These are phyloP conservation scores for Multifurca ochricompacta DNA, from an alignment of 768 basidiomycete genomes.

Conservation along the genomic window DNA sequence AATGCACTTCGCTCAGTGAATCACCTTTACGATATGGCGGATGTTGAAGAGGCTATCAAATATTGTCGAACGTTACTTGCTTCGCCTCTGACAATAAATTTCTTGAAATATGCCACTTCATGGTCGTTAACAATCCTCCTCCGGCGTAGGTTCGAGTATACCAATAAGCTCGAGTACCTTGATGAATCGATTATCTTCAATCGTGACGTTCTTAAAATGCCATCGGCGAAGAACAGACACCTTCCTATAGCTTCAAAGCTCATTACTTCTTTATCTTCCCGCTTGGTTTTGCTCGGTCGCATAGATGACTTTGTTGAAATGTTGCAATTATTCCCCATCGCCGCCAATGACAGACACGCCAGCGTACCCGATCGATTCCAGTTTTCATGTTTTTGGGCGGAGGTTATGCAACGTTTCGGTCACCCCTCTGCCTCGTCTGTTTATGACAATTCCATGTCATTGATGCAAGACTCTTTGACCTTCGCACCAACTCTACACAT, in stretches of 20 bases:
- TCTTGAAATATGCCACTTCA: neutral
- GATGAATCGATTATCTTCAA: neutral
- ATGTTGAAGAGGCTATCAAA: neutral
- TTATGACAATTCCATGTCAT: neutral
- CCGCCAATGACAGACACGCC: no score
- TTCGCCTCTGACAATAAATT: neutral
- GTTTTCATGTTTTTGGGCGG: neutral
- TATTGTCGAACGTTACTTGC: neutral
- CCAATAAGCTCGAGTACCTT: neutral
- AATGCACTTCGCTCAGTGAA: neutral
- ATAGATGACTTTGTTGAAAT: neutral
- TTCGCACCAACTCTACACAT: neutral
- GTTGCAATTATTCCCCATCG: neutral
- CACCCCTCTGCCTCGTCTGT: neutral
- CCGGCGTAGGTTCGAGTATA: neutral
- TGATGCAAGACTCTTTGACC: neutral
- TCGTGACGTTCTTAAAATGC: neutral
- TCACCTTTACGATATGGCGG: neutral
- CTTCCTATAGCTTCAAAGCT: neutral
- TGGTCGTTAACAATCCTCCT: neutral
- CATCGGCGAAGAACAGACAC: neutral
- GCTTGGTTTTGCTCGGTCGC: neutral
- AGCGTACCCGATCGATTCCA: neutral
- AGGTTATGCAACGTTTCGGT: accelerated
- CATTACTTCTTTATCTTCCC: neutral